A percentile compares a stretch with the other conserved stretches of the same genome.
phyloP scores from a whole-genome alignment of 169 alveolate species.

The Eimeria falciformis region DNA sequence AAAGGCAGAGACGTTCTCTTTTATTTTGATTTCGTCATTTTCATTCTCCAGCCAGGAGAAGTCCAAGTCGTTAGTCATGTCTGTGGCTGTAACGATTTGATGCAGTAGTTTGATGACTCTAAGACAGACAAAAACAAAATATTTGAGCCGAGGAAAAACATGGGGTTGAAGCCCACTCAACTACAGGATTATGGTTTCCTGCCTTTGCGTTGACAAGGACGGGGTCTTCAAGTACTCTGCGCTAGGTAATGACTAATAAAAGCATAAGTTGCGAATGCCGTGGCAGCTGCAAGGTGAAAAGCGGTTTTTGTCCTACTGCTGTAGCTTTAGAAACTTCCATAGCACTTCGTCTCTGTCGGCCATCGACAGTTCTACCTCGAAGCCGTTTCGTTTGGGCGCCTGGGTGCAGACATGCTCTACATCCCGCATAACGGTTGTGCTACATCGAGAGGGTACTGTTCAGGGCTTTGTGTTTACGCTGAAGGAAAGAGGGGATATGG shows the following conservation, averaged over 20 bases:
- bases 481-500: too few relatives aligned
- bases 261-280: too few relatives aligned
- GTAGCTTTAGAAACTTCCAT: neutral
- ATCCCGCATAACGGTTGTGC: too few relatives aligned
- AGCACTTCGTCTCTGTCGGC: slow-evolving; percentile 51
- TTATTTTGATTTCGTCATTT: neutral
- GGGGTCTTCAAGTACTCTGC: too few relatives aligned
- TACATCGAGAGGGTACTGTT: too few relatives aligned
- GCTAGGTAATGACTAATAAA: too few relatives aligned
- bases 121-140: neutral
- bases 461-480: too few relatives aligned
- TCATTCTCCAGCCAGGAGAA: slow-evolving; percentile 42
- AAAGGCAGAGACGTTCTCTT: too few relatives aligned
- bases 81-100: slow-evolving; percentile 51
- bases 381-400: neutral
- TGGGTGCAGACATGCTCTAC: neutral
- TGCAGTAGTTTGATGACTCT: slow-evolving; percentile 46
- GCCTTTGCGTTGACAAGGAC: too few relatives aligned
- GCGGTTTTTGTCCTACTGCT: slow-evolving; percentile 13
- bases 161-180: neutral
- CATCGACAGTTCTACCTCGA: slow-evolving; percentile 27
- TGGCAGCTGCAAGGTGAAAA: too few relatives aligned
- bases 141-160: neutral
- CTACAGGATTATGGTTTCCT: neutral
- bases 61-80: neutral